Percentiles rank a stretch among this genome's conserved stretches.
These are phyloP conservation scores for Sphaerosporella brunnea DNA, from an alignment of 495 filamentous ascomycete species.

Conservation along the genomic window DNA sequence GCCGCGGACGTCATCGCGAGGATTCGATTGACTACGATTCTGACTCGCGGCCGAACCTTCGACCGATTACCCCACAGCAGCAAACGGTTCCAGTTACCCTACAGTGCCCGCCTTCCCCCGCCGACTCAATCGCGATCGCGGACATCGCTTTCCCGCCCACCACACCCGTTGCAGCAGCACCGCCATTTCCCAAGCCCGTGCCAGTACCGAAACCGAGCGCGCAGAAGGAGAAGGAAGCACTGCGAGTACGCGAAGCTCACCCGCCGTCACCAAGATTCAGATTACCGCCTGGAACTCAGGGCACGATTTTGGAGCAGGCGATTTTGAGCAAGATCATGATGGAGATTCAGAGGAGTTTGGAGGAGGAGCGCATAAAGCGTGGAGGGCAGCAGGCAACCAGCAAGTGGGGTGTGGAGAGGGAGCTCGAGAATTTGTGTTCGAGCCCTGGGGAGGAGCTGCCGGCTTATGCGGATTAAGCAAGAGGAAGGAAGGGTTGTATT, in stretches of 20 bases:
- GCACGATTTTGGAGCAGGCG: constrained; percentile 55
- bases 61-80: constrained; percentile 5
- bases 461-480: too few relatives aligned
- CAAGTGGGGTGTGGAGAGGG: constrained; percentile 25
- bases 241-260: constrained; percentile 22
- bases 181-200: constrained; percentile 3
- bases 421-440: constrained; percentile 35
- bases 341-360: constrained; percentile 71
- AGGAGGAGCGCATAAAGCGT: constrained; percentile 44
- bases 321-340: constrained; percentile 82
- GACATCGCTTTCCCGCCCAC: constrained; percentile 22
- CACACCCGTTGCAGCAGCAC: constrained; percentile 9
- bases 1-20: constrained; percentile 11
- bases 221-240: constrained; percentile 13
- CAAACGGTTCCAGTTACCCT: constrained; percentile 15
- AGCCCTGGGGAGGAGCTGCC: constrained; percentile 45
- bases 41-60: constrained; percentile 2
- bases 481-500: too few relatives aligned
- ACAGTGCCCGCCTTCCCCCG: constrained; percentile 10
- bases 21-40: constrained; percentile 10
- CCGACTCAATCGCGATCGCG: constrained; percentile 15
- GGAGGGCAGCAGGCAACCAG: constrained; percentile 32
- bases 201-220: too few relatives aligned
- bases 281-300: constrained; percentile 26
- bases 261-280: constrained; percentile 25